phyloP scores from a whole-genome alignment of 371 early-diverging fungal species.

The Lichtheimia corymbifera region DNA sequence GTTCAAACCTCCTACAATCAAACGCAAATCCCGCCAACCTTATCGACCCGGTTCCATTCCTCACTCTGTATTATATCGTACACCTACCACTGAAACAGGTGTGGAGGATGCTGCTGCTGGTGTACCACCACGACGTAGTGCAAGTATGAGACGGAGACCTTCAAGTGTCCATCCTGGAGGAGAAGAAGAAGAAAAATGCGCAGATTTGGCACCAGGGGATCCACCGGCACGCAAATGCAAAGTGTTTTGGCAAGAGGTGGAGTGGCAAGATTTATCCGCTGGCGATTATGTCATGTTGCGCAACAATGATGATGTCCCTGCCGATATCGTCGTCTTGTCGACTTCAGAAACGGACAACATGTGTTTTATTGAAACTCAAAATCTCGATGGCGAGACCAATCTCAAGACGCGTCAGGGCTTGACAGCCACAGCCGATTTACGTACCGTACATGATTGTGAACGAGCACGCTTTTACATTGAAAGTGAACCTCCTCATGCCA shows the following conservation, averaged over 20 bases:
- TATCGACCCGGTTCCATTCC: slow-evolving; percentile 53
- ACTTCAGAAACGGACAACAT: slow-evolving; percentile 64
- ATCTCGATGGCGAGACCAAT: slow-evolving; percentile 89
- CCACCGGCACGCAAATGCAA: slow-evolving; percentile 26
- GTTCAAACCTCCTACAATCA: slow-evolving; percentile 18
- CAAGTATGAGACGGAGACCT: slow-evolving; percentile 7
- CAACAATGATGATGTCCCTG: slow-evolving; percentile 92
- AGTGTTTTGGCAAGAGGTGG: slow-evolving; percentile 42
- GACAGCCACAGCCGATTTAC: slow-evolving; percentile 35
- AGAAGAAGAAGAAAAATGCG: slow-evolving; percentile 13
- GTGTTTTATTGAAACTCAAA: slow-evolving; percentile 83
- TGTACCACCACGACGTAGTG: background rate
- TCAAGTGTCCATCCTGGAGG: slow-evolving; percentile 16
- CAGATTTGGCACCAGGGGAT: slow-evolving; percentile 20
- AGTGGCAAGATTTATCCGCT: slow-evolving; percentile 86
- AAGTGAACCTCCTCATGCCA: slow-evolving; percentile 78
- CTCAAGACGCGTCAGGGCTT: slow-evolving; percentile 66
- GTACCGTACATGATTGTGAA: slow-evolving; percentile 56
- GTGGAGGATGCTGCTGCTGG: background rate
- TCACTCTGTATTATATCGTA: slow-evolving; percentile 48
- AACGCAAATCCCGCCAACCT: slow-evolving; percentile 5
- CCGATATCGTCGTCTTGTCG: slow-evolving; percentile 75
- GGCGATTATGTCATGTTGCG: slow-evolving; percentile 90
- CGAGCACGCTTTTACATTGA: slow-evolving; percentile 66
- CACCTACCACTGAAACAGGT: slow-evolving; percentile 14